Evolutionary conservation across 208 protist species (phyloP).

Genomic region (Crithidia brevicula): DNA sequence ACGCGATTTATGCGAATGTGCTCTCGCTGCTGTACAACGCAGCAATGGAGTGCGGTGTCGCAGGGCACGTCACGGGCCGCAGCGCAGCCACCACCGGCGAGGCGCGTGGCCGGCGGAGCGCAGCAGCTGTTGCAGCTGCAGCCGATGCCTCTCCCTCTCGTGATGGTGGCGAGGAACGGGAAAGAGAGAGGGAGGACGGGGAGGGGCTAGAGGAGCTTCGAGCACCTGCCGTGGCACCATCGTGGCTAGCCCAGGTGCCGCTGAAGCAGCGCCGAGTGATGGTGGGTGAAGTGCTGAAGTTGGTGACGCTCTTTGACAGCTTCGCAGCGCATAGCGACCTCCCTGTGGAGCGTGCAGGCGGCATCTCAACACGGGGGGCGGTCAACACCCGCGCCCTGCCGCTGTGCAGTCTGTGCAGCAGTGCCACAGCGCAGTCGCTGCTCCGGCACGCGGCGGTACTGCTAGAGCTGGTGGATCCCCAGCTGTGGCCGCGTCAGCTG

Average conservation of each 20-base stretch:
- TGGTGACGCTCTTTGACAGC: slow-evolving; percentile 76
- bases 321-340: slow-evolving; percentile 79
- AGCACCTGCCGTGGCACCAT: slow-evolving; percentile 14
- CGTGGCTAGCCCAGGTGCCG: slow-evolving; percentile 57
- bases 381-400: slow-evolving; percentile 36
- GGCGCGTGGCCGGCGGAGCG: background rate
- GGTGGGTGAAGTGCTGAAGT: slow-evolving; percentile 53
- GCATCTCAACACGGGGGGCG: slow-evolving; percentile 53
- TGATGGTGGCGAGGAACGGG: background rate
- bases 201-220: background rate
- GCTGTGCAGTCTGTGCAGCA: slow-evolving; percentile 48
- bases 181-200: background rate
- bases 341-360: slow-evolving; percentile 41
- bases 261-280: slow-evolving; percentile 44
- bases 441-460: slow-evolving; percentile 26
- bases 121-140: background rate
- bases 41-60: slow-evolving; percentile 42
- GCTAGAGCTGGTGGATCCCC: slow-evolving; percentile 29
- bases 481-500: slow-evolving; percentile 29
- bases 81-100: background rate
- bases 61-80: slow-evolving; percentile 15
- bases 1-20: slow-evolving; percentile 39
- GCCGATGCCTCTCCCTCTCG: background rate
- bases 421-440: slow-evolving; percentile 34
- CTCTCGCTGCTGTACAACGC: slow-evolving; percentile 33